Evolutionary conservation across 2,329 filamentous ascomycete genomes (phyloP), one percentile per base, ranked within the genome.

Genomic region (Aspergillus aculeatus): DNA sequence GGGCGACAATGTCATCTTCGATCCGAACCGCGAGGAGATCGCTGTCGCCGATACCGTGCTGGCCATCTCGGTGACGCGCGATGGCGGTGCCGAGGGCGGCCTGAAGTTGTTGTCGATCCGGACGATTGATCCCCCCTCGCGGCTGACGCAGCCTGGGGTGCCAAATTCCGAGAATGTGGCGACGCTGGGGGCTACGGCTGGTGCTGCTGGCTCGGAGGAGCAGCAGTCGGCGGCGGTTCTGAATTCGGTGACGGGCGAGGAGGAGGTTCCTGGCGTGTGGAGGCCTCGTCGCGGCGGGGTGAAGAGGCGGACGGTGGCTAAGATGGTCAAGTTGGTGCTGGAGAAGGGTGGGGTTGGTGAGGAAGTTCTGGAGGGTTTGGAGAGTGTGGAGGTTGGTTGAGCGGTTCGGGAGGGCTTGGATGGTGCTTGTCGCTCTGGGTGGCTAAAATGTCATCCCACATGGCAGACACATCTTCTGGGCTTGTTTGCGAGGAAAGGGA

Each of bases 21-120:
- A 99, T 74, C 94, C 95, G 0, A 89, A 86, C 55, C 88, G 89
- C 66, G 93, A 97, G 74, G 95, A 99, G 76, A 87, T 99, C 16
- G 91, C 92, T 2, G 94, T 98, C 4, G 95, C 95, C 1, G 94
- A 98, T 70, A 87, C 89, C 12, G 91, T 95, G 3, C 81, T 98
- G 50, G 95, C 94, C 1, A 85, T 98, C 5, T 96, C 92, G 0
- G 84, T 96, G 35, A 86, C 86, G 4, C 70, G 73, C 21, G 65
- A 68, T 24, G 63, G 59, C 14, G 64, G 68, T 21, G 71, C 73
- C 1, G 73, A 72, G 32, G 79, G 38, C 4, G 38, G 82, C 54
- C 74, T 92, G 59, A 84, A 83, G 58, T 75, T 93, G 11, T 77
- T 92, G 16, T 86, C 89, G 9, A 84, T 92, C 58, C 82, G 90